Conservation (phyloP, 2,329 filamentous ascomycete genomes). For the Cercospora nicotianae region DNA sequence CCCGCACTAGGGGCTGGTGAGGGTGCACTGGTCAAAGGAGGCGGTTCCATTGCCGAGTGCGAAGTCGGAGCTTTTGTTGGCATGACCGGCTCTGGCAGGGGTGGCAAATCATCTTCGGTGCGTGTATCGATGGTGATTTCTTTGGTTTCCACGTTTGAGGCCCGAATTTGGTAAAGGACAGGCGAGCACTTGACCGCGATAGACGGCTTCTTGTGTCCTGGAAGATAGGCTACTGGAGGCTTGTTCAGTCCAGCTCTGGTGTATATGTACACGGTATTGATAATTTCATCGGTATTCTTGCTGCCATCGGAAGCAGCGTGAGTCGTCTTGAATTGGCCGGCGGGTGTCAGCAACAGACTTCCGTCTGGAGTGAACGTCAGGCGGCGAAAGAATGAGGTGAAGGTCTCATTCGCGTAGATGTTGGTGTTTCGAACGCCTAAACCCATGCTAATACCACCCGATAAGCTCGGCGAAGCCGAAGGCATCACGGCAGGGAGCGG, state of each 20-base stretch:
- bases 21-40: conserved; percentile 61
- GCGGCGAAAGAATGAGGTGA: conserved; percentile 94
- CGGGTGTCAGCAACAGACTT: conserved; percentile 87
- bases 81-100: conserved; percentile 77
- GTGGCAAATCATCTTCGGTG: conserved; percentile 76
- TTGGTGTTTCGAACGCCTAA: conserved; percentile 75
- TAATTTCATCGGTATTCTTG: conserved; percentile 82
- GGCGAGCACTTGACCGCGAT: conserved; percentile 95
- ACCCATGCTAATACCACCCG: conserved; percentile 51
- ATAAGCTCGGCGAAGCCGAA: conserved; percentile 82
- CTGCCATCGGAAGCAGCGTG: conserved; percentile 65
- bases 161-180: conserved; percentile 77
- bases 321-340: conserved; percentile 88
- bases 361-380: conserved; percentile 94
- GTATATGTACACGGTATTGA: conserved; percentile 98
- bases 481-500: conserved; percentile 95
- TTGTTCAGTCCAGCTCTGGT: conserved; percentile 95
- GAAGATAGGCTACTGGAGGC: conserved; percentile 89
- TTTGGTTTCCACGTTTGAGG: conserved; percentile 66
- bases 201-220: conserved; percentile 96
- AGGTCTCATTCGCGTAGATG: conserved; percentile 93
- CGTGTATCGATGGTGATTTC: conserved; percentile 95
- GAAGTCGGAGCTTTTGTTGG: conserved; percentile 58
- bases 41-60: conserved; percentile 76
- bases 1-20: conserved; percentile 50